Evolutionary conservation across 495 filamentous ascomycete species (phyloP), one percentile per base, ranked within the genome.

Genomic region (Mytilinidion resinicola): DNA sequence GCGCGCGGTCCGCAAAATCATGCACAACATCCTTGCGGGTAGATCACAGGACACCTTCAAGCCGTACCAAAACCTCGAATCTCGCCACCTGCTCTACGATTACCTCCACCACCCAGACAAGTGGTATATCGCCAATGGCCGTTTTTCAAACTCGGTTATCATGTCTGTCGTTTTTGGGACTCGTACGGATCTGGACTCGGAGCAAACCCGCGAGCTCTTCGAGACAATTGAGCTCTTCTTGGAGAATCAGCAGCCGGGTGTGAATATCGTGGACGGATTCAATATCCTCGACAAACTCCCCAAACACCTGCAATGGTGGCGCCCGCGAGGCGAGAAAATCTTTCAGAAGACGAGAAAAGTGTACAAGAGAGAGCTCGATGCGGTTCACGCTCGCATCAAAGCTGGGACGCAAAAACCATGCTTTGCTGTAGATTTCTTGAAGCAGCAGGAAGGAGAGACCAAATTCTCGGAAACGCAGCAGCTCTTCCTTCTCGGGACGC

Each of bases 1-100:
- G 69, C 52, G 59, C 52, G 7, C 58, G 56, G 25, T 60, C 59
- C 50, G 55, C 41, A 60, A 60, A 20, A 54, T 49, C 39, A 60
- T 60, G 57, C 57, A 60, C 33, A 17, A 37, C 10, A 60, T 60
- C 35, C 51, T 60, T 25, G 55, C 49, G 34, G 48, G 49, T 19
- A 60, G 51, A 25, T 48, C 54, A 9, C 46, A 42, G 19, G 6
- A 51, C 19, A 38, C 41, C 33, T 60, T 60, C 33, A 43, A 42
- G 21, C 57, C 57, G 3, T 60, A 54, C 51, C 57, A 60, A 44
- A 50, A 60, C 42, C 30, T 60, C 14, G 57, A 60, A 21, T 51
- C 43, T 17, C 54, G 50, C 34, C 57, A 60, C 9, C 39, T 60
- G 1, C 15, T 60, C 21, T 60, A 34, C 9, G 57, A 60, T 12